A percentile compares a stretch with the other conserved stretches of the same genome.
Conservation (phyloP, 164 flowering plant species). For the Vitis labrusca region DNA sequence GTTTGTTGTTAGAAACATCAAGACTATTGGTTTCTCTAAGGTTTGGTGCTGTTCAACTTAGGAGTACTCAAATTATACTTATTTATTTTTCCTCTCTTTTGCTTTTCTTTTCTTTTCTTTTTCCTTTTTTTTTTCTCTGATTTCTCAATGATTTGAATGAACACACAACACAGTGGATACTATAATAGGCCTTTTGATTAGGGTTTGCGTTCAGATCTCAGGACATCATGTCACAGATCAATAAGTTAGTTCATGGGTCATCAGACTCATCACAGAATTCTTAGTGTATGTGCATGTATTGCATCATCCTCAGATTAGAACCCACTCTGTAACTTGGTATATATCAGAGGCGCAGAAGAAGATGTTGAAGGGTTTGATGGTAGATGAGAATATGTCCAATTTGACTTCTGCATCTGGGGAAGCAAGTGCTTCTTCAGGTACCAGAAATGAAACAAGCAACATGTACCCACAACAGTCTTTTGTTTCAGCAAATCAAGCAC, state of each 20-base stretch:
- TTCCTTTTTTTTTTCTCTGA: background rate
- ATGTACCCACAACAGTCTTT: constrained; percentile 12
- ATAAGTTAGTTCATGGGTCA: background rate
- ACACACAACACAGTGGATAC: background rate
- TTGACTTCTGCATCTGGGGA: constrained; percentile 37
- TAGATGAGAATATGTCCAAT: constrained; percentile 33
- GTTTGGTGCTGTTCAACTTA: constrained; percentile 2
- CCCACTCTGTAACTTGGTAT: background rate
- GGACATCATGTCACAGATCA: constrained; percentile 1
- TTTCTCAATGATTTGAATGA: background rate
- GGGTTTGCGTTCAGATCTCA: constrained; percentile 15
- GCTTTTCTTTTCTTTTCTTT: background rate
- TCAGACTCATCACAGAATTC: background rate
- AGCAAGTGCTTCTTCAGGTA: constrained; percentile 26
- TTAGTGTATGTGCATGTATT: background rate
- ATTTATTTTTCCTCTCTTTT: constrained; percentile 40
- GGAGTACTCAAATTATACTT: constrained; percentile 7
- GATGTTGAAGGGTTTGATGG: constrained; percentile 26
- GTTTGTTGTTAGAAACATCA: background rate
- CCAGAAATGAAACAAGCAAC: constrained; percentile 18
- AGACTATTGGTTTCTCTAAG: constrained; percentile 1
- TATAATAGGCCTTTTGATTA: constrained; percentile 7
- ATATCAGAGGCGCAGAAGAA: background rate
- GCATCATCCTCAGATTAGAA: constrained; percentile 4
- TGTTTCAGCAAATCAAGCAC: constrained; percentile 17